Percentiles rank a stretch among this genome's conserved stretches.
These are phyloP conservation scores for Penicillium roqueforti DNA, from an alignment of 495 filamentous ascomycete genomes.

Conservation along the genomic window DNA sequence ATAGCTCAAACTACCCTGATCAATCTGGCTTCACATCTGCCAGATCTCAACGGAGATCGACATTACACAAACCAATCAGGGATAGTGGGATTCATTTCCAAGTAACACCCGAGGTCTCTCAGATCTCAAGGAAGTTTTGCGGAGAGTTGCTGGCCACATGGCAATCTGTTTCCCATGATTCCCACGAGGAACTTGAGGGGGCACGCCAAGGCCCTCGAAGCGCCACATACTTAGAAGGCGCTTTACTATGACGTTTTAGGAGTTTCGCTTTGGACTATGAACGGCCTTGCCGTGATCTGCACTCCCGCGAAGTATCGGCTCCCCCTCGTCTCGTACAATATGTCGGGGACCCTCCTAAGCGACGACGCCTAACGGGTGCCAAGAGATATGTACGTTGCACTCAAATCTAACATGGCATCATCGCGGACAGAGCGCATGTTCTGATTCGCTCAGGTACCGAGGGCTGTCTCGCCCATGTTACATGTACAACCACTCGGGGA, in stretches of 20 bases:
- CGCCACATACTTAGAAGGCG: neutral
- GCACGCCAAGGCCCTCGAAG: constrained; percentile 1
- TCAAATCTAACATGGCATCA: neutral
- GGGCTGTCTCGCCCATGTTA: neutral
- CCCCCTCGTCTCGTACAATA: neutral
- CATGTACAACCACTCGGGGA: neutral
- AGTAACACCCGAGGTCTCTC: neutral
- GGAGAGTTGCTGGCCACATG: neutral
- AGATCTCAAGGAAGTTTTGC: neutral
- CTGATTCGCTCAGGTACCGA: neutral
- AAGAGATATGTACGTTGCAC: too few relatives aligned
- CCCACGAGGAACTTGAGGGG: neutral
- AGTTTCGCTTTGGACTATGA: neutral
- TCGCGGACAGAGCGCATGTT: neutral
- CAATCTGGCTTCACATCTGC: neutral
- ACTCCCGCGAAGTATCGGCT: neutral
- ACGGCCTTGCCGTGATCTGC: constrained; percentile 1
- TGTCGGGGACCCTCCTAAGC: neutral
- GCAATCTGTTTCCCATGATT: neutral
- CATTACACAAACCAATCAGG: neutral
- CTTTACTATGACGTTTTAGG: neutral
- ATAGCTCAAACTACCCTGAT: neutral
- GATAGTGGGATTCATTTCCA: neutral
- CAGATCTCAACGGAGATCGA: neutral
- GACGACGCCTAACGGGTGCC: neutral